phyloP scores from a whole-genome alignment of 1,284 basidiomycete species.

The Xerocomus minutiporus region DNA sequence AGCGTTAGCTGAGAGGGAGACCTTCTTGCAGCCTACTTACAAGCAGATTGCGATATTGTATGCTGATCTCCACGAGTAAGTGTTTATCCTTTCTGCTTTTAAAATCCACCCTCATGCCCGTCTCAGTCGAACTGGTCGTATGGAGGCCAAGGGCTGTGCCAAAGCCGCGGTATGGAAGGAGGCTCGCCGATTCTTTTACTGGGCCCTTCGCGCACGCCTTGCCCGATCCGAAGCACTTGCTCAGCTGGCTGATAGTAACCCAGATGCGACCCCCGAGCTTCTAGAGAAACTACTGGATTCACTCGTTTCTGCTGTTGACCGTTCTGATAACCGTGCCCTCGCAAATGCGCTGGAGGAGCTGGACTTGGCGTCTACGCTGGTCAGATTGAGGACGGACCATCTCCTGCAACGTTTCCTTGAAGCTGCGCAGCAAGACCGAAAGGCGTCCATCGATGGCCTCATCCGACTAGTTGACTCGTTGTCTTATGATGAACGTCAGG shows the following conservation, averaged over 20 bases:
- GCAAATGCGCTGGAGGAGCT: constrained; percentile 64
- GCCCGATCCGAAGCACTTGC: constrained; percentile 61
- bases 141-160: constrained; percentile 97
- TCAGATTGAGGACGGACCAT: constrained; percentile 61
- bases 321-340: constrained; percentile 49
- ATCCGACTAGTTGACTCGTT: constrained; percentile 65
- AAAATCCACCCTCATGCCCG: constrained; percentile 13
- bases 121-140: constrained; percentile 84
- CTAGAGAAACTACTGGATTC: constrained; percentile 55
- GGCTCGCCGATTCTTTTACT: constrained; percentile 92
- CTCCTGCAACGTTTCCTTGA: constrained; percentile 59
- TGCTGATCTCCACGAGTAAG: constrained; percentile 94
- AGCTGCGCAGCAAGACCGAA: constrained; percentile 62
- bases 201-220: constrained; percentile 81
- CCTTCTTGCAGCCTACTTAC: constrained; percentile 83
- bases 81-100: constrained; percentile 13
- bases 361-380: constrained; percentile 56
- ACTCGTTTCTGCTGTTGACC: constrained; percentile 51
- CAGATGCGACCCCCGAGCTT: constrained; percentile 58
- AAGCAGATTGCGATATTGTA: constrained; percentile 93
- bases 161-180: constrained; percentile 82
- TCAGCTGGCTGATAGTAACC: constrained; percentile 57
- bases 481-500: constrained; percentile 65
- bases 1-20: constrained; percentile 76
- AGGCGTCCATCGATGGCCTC: constrained; percentile 65